phyloP scores from a whole-genome alignment of 208 protist genomes.

The Crithidia fasciculata region DNA sequence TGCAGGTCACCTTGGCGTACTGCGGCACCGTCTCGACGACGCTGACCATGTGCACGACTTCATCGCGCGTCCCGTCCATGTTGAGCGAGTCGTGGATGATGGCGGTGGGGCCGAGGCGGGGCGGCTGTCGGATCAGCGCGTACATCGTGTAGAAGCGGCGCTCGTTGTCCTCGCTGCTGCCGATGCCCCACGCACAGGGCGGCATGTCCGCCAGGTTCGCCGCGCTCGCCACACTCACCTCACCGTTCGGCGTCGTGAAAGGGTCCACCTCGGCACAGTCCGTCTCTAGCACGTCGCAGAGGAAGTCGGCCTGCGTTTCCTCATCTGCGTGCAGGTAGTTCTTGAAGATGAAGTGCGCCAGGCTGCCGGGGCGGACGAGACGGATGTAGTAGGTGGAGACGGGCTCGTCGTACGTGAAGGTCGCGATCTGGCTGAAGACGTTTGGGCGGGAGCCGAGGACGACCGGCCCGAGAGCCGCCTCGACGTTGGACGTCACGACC shows the following conservation, averaged over 20 bases:
- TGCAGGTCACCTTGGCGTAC: slow-evolving; percentile 58
- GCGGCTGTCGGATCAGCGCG: slow-evolving; percentile 43
- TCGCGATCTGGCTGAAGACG: slow-evolving; percentile 63
- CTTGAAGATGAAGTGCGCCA: slow-evolving; percentile 60
- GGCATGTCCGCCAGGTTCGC: slow-evolving; percentile 56
- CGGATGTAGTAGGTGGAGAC: slow-evolving; percentile 66
- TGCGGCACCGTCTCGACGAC: slow-evolving; percentile 41
- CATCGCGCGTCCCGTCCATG: slow-evolving; percentile 46
- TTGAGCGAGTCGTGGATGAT: slow-evolving; percentile 67
- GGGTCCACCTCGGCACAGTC: slow-evolving; percentile 75
- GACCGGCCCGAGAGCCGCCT: slow-evolving; percentile 59
- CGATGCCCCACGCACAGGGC: slow-evolving; percentile 65
- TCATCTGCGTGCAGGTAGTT: slow-evolving; percentile 68
- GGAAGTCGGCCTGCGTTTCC: slow-evolving; percentile 67
- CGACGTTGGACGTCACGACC: slow-evolving; percentile 57
- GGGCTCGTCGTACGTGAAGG: slow-evolving; percentile 34
- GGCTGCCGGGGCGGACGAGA: slow-evolving; percentile 55
- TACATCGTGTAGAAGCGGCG: slow-evolving; percentile 77
- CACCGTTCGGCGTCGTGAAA: slow-evolving; percentile 54
- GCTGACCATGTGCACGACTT: slow-evolving; percentile 73
- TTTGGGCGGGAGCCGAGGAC: slow-evolving; percentile 62
- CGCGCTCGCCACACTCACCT: slow-evolving; percentile 43
- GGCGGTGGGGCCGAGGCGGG: slow-evolving; percentile 22
- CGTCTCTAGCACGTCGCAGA: slow-evolving; percentile 79
- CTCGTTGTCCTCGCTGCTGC: slow-evolving; percentile 68